Percentiles rank a stretch among this genome's conserved stretches.
These are phyloP conservation scores for Cicer arietinum DNA, from an alignment of 306 rosid genomes.

Conservation along the genomic window DNA sequence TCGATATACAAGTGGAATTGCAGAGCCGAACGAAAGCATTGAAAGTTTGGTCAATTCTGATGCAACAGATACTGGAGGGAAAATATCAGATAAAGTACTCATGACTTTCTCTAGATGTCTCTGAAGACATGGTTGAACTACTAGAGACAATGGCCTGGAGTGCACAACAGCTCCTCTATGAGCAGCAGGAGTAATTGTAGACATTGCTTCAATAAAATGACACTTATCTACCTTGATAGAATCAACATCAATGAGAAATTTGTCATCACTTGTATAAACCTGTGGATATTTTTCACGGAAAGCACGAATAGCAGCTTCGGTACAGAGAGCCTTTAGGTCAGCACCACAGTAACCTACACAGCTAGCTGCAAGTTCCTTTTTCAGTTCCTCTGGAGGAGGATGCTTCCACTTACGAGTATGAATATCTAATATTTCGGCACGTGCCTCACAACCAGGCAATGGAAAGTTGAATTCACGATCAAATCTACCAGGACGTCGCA, in stretches of 20 bases:
- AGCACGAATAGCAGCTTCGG: constrained; percentile 98
- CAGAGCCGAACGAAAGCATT: constrained; percentile 89
- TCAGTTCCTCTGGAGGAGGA: constrained; percentile 85
- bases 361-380: constrained; percentile 88
- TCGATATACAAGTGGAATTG: constrained; percentile 91
- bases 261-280: constrained; percentile 95
- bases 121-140: constrained; percentile 86
- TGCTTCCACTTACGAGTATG: constrained; percentile 96
- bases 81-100: constrained; percentile 73
- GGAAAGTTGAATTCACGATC: constrained; percentile 96
- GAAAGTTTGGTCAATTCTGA: constrained; percentile 84
- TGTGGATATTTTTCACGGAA: constrained; percentile 97
- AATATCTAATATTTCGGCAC: constrained; percentile 90
- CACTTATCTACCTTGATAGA: constrained; percentile 85
- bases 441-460: constrained; percentile 95
- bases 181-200: constrained; percentile 98
- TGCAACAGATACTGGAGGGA: constrained; percentile 65
- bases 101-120: constrained; percentile 76
- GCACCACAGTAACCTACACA: constrained; percentile 99
- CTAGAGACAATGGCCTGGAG: constrained; percentile 91
- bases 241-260: constrained; percentile 90
- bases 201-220: constrained; percentile 96
- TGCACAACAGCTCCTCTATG: constrained; percentile 94
- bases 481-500: constrained; percentile 98
- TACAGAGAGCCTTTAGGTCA: constrained; percentile 95